Conservation (phyloP, 2,329 filamentous ascomycete species). For the Fusarium verticillioides region DNA sequence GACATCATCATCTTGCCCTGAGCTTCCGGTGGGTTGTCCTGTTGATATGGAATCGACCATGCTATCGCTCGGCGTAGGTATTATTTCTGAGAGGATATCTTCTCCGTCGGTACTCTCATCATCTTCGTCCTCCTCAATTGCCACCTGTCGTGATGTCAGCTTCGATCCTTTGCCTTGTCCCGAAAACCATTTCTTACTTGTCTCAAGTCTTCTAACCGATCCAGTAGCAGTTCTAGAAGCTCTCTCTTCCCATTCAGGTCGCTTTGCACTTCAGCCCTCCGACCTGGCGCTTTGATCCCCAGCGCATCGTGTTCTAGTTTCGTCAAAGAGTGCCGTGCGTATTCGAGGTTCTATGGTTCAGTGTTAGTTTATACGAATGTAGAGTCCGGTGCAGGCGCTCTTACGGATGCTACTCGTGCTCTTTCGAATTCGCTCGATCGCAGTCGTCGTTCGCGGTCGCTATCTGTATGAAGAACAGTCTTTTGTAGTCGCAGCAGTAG, state of each 20-base stretch:
- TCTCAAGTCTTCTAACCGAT: conserved; percentile 74
- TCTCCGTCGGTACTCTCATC: conserved; percentile 63
- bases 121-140: conserved; percentile 51
- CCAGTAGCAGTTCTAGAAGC: conserved; percentile 71
- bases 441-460: conserved; percentile 67
- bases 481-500: conserved; percentile 74
- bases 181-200: conserved; percentile 57
- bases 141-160: conserved; percentile 46
- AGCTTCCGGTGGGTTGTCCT: conserved; percentile 36
- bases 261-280: conserved; percentile 69
- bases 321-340: conserved; percentile 75
- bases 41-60: conserved; percentile 53
- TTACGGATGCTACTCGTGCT: conserved; percentile 53
- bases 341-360: conserved; percentile 71
- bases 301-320: conserved; percentile 76
- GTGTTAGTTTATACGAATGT: conserved; percentile 4
- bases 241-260: conserved; percentile 74
- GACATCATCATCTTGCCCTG: conserved; percentile 43
- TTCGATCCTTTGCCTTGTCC: background rate
- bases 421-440: conserved; percentile 74
- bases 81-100: conserved; percentile 66
- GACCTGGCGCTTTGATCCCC: conserved; percentile 66
- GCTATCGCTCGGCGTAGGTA: conserved; percentile 66
- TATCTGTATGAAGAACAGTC: conserved; percentile 70
- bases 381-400: conserved; percentile 29